A percentile compares a stretch with the other conserved stretches of the same genome.
Conservation (phyloP, 2,329 filamentous ascomycete species). For the Colletotrichum musae region DNA sequence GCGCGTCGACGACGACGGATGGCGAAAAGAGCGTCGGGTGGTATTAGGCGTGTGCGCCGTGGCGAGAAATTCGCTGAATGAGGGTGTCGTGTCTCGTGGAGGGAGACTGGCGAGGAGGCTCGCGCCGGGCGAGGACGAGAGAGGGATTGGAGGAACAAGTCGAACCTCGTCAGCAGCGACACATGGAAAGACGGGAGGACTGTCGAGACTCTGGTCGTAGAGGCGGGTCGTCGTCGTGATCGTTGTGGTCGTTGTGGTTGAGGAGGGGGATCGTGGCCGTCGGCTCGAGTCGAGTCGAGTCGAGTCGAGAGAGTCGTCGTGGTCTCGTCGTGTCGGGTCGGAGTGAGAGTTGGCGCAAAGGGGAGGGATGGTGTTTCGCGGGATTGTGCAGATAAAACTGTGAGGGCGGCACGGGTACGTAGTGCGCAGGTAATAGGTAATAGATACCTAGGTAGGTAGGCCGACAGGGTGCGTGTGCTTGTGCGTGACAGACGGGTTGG, state of each 20-base stretch:
- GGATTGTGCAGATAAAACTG: conserved; percentile 39
- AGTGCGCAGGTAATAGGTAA: conserved; percentile 14
- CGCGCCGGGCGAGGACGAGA: conserved; percentile 45
- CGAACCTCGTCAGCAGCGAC: conserved; percentile 40
- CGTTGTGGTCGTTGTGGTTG: conserved; percentile 11
- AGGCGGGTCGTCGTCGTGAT: conserved; percentile 16
- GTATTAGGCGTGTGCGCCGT: conserved; percentile 26
- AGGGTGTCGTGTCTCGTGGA: conserved; percentile 34
- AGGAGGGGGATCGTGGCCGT: conserved; percentile 19
- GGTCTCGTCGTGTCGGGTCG: conserved; percentile 25
- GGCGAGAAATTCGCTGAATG: conserved; percentile 25
- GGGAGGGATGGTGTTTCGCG: conserved; percentile 38
- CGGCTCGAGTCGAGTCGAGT: conserved; percentile 30
- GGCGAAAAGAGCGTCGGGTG: conserved; percentile 34
- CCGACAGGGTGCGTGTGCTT: too few relatives aligned
- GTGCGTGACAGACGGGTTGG: background rate
- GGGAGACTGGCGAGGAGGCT: conserved; percentile 41
- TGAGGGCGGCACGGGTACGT: conserved; percentile 36
- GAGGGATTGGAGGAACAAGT: conserved; percentile 20
- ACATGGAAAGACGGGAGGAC: conserved; percentile 32
- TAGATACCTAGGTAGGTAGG: conserved; percentile 1
- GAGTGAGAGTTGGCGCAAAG: conserved; percentile 33
- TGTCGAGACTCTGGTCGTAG: conserved; percentile 13
- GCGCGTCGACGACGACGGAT: conserved; percentile 27
- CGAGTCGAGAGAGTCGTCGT: conserved; percentile 34